Base-by-base conservation (phyloP, 305 asterid species). In the Plantago lanceolata region DNA sequence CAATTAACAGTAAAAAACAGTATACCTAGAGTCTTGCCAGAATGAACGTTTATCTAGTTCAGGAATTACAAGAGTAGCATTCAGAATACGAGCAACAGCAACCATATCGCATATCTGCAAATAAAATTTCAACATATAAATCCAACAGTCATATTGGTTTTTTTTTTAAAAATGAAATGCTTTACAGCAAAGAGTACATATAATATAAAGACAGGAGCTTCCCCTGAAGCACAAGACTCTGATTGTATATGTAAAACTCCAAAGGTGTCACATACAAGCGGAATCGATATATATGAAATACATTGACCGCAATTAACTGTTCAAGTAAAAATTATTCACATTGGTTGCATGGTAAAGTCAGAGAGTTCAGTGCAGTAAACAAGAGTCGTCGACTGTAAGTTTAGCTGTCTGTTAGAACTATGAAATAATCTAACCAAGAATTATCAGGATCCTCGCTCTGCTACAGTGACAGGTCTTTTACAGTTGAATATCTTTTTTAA, bases 81-180 rank as follows among this genome's bases (percentile, higher is more conserved):
- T 89, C 71, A 92, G 81, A 59, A 92, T 79, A 49, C 88, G 96
- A 58, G 98, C 96, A 74, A 92, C 90, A 72, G 96, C 97, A 76
- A 92, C 98, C 98, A 92, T 92, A 77, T 92, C 98, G 66, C 98
- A 89, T 74, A 92, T 92, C 98, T 92, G 82, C 83, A 78, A 70
- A 63, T 58, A 74, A 53, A 37, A 61, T 59, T 35, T 35, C 29
- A 28, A 1, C 60, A 28, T 24, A 55, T 29, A 54, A 19, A 59
- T 48, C 44, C 69, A 53, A 61, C 48, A 58, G 59, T 57, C 54
- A 60, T 68, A 44, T 54, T n/a, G 49, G 54, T 15, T n/a, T n/a
- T n/a, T n/a, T n/a, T n/a, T n/a, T n/a, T n/a, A 52, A 50, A 31
- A 40, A 40, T 54, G 21, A 35, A 40, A 51, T 54, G 19, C 26